These are phyloP conservation scores for Cardamine occulta DNA, from an alignment of 345 rosid species.

Conservation along the genomic window DNA sequence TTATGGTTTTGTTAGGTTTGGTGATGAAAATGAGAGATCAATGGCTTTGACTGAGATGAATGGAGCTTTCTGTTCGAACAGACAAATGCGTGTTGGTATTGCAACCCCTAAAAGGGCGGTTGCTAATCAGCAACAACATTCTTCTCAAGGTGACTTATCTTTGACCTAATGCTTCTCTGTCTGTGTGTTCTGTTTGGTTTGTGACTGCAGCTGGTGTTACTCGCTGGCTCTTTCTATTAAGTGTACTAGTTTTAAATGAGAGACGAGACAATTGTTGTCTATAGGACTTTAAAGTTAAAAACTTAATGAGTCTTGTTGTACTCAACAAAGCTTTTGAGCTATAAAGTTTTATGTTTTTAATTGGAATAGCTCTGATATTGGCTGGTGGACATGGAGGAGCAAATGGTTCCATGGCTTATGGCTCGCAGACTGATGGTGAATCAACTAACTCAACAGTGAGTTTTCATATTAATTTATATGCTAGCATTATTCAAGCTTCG, in stretches of 20 bases:
- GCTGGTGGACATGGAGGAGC: constrained; percentile 77
- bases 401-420: constrained; percentile 63
- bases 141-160: constrained; percentile 71
- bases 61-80: constrained; percentile 81
- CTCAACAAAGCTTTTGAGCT: constrained; percentile 24
- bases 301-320: constrained; percentile 17
- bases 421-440: constrained; percentile 70
- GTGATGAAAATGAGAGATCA: constrained; percentile 88
- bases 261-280: background rate
- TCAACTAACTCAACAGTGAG: constrained; percentile 86
- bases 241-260: background rate
- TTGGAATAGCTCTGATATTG: constrained; percentile 67
- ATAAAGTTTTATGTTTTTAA: constrained; percentile 25
- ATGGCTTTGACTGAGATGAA: constrained; percentile 94
- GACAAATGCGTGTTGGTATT: constrained; percentile 87
- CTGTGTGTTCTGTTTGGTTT: background rate
- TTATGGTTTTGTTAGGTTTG: constrained; percentile 95
- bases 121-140: constrained; percentile 80
- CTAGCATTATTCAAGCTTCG: constrained; percentile 3
- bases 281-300: background rate
- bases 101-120: constrained; percentile 93
- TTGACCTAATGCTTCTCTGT: constrained; percentile 4
- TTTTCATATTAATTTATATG: constrained; percentile 33
- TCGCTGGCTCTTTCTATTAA: background rate
- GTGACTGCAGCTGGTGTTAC: background rate